phyloP scores from a whole-genome alignment of 495 filamentous ascomycete genomes.

The Trypethelium eluteriae region DNA sequence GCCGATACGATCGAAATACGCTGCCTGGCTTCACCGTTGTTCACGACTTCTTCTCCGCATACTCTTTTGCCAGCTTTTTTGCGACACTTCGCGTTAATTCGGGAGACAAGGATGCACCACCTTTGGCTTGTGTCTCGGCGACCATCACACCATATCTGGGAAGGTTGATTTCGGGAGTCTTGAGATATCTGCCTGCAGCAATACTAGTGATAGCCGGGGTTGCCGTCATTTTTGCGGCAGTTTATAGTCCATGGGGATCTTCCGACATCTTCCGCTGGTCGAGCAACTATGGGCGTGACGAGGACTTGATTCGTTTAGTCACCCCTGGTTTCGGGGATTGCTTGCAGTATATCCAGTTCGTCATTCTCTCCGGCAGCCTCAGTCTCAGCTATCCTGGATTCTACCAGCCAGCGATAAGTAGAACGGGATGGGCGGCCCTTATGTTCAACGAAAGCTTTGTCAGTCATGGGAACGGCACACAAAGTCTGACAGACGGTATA shows the following conservation, averaged over 20 bases:
- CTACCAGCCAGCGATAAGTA: conserved; percentile 83
- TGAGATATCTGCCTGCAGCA: conserved; percentile 72
- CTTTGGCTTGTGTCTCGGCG: conserved; percentile 71
- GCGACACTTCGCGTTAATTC: conserved; percentile 63
- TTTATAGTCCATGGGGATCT: conserved; percentile 90
- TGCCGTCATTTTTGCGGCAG: conserved; percentile 72
- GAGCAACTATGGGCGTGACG: conserved; percentile 90
- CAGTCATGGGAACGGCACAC: conserved; percentile 52
- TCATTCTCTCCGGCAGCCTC: conserved; percentile 77
- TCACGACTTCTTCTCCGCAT: conserved; percentile 70
- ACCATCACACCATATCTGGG: conserved; percentile 76
- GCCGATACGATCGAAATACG: conserved; percentile 44
- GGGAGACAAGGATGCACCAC: conserved; percentile 54
- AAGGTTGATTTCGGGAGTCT: conserved; percentile 49
- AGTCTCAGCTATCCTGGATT: conserved; percentile 87
- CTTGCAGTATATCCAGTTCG: conserved; percentile 92
- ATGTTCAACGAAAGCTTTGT: conserved; percentile 93
- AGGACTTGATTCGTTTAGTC: conserved; percentile 82
- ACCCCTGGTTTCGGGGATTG: conserved; percentile 97
- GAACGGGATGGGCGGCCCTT: conserved; percentile 75
- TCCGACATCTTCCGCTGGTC: conserved; percentile 86
- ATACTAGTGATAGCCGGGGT: conserved; percentile 72
- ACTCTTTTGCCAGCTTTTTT: conserved; percentile 74
- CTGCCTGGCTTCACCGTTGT: conserved; percentile 65
- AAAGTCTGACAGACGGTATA: conserved; percentile 71